A percentile compares a stretch with the other conserved stretches of the same genome.
Conservation (phyloP, 306 rosid genomes). For the Rosa persica region DNA sequence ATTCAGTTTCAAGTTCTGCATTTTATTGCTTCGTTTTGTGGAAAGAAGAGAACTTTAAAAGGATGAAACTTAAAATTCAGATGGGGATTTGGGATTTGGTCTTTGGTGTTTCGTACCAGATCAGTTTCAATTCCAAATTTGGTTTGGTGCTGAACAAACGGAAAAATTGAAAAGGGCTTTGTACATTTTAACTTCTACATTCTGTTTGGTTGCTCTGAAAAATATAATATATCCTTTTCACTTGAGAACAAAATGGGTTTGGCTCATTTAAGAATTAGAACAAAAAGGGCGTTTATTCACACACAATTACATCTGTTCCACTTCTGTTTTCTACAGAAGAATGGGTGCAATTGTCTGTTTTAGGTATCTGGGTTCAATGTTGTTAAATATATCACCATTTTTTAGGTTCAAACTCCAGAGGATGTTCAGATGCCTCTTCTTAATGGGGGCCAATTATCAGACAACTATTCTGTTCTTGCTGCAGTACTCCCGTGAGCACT, state of each 20-base stretch:
- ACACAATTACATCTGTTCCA: not conserved
- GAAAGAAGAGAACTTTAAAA: too few relatives aligned
- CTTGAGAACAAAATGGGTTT: not conserved
- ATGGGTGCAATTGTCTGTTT: not conserved
- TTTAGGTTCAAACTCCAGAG: constrained; percentile 48
- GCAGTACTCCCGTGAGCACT: constrained; percentile 85
- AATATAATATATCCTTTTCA: not conserved
- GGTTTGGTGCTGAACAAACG: not conserved
- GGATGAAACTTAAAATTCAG: not conserved
- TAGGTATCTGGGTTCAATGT: constrained; percentile 8
- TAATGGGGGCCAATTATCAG: constrained; percentile 36
- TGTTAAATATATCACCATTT: constrained; percentile 29
- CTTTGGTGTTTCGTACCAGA: not conserved
- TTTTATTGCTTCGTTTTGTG: not conserved
- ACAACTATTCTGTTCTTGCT: constrained; percentile 54
- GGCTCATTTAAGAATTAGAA: not conserved
- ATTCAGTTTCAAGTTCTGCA: not conserved
- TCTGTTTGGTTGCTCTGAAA: not conserved
- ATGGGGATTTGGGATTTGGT: too few relatives aligned
- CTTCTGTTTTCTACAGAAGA: not conserved
- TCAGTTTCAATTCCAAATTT: not conserved
- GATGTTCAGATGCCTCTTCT: constrained; percentile 62
- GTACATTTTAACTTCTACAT: not conserved
- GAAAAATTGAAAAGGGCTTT: not conserved
- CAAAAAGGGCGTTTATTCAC: not conserved